phyloP scores from a whole-genome alignment of 352 stramenopile genomes.

The Peronospora belbahrii region DNA sequence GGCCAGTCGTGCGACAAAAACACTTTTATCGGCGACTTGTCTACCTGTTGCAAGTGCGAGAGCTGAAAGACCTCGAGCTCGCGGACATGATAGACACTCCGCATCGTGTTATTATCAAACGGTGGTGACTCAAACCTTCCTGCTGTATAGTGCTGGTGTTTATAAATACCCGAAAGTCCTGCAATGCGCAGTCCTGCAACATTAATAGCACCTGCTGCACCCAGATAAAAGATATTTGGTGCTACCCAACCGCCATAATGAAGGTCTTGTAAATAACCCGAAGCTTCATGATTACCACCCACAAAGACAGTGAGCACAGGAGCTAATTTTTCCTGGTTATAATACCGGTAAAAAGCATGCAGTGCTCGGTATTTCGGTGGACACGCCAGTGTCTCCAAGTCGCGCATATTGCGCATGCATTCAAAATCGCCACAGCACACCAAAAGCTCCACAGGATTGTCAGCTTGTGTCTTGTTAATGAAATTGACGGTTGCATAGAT shows the following conservation, averaged over 20 bases:
- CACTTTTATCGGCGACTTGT: constrained; percentile 69
- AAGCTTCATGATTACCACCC: constrained; percentile 98
- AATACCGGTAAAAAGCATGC: constrained; percentile 94
- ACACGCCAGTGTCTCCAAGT: constrained; percentile 92
- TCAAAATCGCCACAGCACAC: constrained; percentile 99
- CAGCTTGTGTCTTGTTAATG: constrained; percentile 82
- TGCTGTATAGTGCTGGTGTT: constrained; percentile 85
- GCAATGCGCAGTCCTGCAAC: constrained; percentile 91
- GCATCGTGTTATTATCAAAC: constrained; percentile 72
- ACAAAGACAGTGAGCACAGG: constrained; percentile 96
- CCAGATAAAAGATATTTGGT: constrained; percentile 98
- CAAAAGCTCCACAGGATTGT: constrained; percentile 89
- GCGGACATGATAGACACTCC: constrained; percentile 94
- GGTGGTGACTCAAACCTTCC: constrained; percentile 85
- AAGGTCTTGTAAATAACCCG: constrained; percentile 94
- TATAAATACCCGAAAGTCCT: constrained; percentile 98
- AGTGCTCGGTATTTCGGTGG: constrained; percentile 93
- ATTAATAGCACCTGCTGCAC: constrained; percentile 88
- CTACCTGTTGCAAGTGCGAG: constrained; percentile 52
- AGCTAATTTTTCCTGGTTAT: constrained; percentile 86
- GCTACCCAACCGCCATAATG: constrained; percentile 97
- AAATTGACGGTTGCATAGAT: constrained; percentile 94
- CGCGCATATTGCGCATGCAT: constrained; percentile 90
- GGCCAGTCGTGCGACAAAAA: constrained; percentile 99
- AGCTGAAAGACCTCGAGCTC: constrained; percentile 92